Conservation (phyloP, 768 basidiomycete species). For the Tricholoma hemisulphureum region DNA sequence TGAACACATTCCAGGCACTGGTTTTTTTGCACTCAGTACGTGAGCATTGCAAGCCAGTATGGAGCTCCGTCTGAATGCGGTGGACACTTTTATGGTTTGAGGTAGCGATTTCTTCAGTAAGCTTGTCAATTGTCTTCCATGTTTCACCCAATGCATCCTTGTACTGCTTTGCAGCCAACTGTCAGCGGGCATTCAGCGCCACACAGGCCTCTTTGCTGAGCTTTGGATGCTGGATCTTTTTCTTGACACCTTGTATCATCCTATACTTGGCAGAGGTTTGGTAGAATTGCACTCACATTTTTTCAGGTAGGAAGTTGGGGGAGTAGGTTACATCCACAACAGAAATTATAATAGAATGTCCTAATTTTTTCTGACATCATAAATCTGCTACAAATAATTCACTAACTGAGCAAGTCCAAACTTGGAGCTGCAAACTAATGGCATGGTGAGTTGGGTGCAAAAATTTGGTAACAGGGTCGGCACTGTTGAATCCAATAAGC, state of each 20-base stretch:
- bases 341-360: not conserved
- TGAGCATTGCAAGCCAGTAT: not conserved
- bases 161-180: not conserved
- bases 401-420: no score
- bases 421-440: no score
- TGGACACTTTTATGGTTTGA: constrained; percentile 3
- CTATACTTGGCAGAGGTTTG: no score
- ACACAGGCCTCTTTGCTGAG: not conserved
- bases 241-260: no score
- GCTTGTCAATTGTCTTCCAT: not conserved
- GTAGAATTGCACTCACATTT: no score
- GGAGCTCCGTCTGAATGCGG: constrained; percentile 3
- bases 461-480: not conserved
- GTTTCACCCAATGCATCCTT: not conserved
- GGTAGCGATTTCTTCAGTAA: not conserved
- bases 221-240: not conserved
- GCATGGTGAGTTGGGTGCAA: not conserved
- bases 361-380: no score
- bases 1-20: no score
- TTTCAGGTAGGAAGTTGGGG: no score
- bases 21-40: not conserved
- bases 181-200: not conserved
- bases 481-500: not conserved
- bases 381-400: no score
- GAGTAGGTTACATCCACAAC: no score